Base-by-base conservation (phyloP, 306 rosid genomes). In the Pachyrhizus erosus region DNA sequence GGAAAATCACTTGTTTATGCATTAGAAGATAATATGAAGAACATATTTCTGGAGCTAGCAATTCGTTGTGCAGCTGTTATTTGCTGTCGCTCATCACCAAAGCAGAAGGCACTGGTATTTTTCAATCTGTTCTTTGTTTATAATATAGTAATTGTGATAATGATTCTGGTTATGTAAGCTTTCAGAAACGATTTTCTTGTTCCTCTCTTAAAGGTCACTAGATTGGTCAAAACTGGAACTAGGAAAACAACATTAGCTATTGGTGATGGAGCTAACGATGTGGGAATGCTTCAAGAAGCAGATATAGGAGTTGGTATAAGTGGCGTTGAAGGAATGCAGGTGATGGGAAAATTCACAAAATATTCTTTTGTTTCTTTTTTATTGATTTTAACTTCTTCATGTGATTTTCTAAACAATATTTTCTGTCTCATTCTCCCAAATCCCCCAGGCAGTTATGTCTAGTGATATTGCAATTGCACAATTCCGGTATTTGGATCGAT, bases 41-140 rank as follows among this genome's bases (percentile, higher is more conserved):
- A 84, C 55, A 42, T 66, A 75, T 93, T 96, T 87, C 88, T 96
- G 26, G 90, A 90, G 13, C 91, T 96, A 52, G 96, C 98, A 1
- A 70, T 82, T 52, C 73, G 60, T 17, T 96, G 99, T 75, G 93
- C 94, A 14, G 92, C 98, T 68, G 99, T 96, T 90, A 96, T 96
- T 67, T 96, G 99, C 80, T 96, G 99, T 75, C 94, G 99, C 21
- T 89, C 97, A 2, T 93, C 99, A 2, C 99, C 99, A 34, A 96
- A 96, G 84, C 99, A 96, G 88, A 96, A 96, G 87, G 99, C 99
- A 23, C 82, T 96, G 88, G 99, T 96, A 80, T 17, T 87, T 79
- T 83, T 81, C 76, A 62, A 10, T 54, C 55, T 71, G 13, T 81
- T 12, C 15, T 37, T 76, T 26, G 21, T 70, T 39, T n/a, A 21